Conservation (phyloP, 164 flowering plant genomes). For the Vitis cinerea region DNA sequence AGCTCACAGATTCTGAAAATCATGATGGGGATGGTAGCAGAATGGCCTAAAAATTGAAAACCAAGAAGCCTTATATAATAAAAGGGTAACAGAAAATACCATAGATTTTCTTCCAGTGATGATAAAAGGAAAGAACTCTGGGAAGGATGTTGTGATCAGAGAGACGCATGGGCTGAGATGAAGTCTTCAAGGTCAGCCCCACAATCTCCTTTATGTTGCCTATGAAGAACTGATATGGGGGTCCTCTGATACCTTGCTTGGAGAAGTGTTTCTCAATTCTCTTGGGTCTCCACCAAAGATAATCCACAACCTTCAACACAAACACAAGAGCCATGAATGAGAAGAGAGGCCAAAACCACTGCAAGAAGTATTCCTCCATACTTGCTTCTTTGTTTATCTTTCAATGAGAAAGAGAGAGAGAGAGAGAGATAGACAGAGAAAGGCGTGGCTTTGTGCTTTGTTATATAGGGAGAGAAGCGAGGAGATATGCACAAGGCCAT, state of each 20-base stretch:
- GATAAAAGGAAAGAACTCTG: constrained; percentile 22
- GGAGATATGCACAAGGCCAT: too few relatives aligned
- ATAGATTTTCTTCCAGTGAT: constrained; percentile 27
- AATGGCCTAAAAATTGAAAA: neutral
- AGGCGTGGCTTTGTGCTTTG: too few relatives aligned
- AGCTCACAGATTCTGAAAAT: too few relatives aligned
- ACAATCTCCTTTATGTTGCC: constrained; percentile 24
- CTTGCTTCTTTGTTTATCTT: too few relatives aligned
- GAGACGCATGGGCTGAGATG: constrained; percentile 19
- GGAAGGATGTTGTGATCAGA: constrained; percentile 29
- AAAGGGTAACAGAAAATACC: constrained; percentile 5
- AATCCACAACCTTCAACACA: too few relatives aligned
- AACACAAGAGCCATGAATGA: too few relatives aligned
- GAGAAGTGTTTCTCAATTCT: constrained; percentile 11
- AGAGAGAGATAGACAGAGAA: too few relatives aligned
- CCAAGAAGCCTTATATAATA: neutral
- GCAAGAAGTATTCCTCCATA: too few relatives aligned
- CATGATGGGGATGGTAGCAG: too few relatives aligned
- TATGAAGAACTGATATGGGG: constrained; percentile 17
- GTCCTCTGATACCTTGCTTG: constrained; percentile 29
- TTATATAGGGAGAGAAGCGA: too few relatives aligned
- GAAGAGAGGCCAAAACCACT: too few relatives aligned
- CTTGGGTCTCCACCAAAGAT: constrained; percentile 24
- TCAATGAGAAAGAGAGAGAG: too few relatives aligned
- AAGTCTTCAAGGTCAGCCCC: constrained; percentile 13